Conservation (phyloP, 2,329 filamentous ascomycete species). For the Colletotrichum sp. region DNA sequence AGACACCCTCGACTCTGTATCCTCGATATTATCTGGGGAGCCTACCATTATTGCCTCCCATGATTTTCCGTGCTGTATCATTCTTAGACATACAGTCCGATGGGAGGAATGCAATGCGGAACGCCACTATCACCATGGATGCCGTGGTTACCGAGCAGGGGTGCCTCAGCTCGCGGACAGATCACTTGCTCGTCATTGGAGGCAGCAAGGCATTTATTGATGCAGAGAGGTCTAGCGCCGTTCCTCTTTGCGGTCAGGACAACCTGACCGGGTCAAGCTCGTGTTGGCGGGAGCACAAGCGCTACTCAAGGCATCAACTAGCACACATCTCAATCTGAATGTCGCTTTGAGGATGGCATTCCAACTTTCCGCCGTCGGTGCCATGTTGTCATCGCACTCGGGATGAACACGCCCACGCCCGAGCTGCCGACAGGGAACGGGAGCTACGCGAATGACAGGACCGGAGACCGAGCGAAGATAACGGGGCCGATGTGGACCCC, state of each 20-base stretch:
- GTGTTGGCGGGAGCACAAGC: not conserved
- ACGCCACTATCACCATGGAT: not conserved
- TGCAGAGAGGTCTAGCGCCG: not conserved
- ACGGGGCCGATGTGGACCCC: not conserved
- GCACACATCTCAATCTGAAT: not conserved
- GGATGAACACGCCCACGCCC: not conserved
- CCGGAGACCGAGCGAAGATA: not conserved
- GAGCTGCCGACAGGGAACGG: not conserved
- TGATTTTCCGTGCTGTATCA: not conserved
- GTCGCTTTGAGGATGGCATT: not conserved
- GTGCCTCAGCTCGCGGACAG: slow-evolving; percentile 1
- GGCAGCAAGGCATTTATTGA: slow-evolving; percentile 4
- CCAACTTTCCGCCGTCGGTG: not conserved
- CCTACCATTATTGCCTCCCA: not conserved
- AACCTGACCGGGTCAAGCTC: not conserved
- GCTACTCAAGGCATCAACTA: not conserved
- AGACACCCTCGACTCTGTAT: not conserved
- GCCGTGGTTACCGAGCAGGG: not conserved
- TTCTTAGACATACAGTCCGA: not conserved
- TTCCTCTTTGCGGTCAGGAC: not conserved
- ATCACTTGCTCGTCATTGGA: not conserved
- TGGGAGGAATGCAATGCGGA: not conserved
- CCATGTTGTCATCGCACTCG: not conserved
- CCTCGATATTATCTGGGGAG: not conserved
- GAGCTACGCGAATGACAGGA: not conserved